Evolutionary conservation across 129 eudicot genomes (phyloP).

Genomic region (Silybum marianum): DNA sequence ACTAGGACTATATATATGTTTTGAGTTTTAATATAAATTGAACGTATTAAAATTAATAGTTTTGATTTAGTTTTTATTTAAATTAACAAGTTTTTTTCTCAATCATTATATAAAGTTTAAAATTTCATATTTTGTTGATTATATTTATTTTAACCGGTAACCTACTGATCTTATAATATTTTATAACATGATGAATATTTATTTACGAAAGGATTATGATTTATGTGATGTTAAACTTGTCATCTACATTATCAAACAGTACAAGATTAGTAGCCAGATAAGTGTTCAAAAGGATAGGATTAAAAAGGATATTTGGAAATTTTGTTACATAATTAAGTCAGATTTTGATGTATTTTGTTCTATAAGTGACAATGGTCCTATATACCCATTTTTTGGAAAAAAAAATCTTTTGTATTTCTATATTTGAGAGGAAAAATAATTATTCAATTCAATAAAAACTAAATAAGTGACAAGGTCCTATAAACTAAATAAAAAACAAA

Average conservation of each 20-base stretch:
- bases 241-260: too few species aligned
- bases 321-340: neutral
- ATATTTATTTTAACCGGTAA: neutral
- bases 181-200: too few species aligned
- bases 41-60: neutral
- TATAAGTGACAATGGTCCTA: too few species aligned
- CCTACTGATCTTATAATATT: neutral
- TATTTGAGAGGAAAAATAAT: too few species aligned
- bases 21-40: neutral
- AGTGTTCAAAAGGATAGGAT: neutral
- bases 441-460: too few species aligned
- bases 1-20: neutral
- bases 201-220: too few species aligned
- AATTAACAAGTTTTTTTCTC: neutral
- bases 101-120: neutral
- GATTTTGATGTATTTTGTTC: too few species aligned
- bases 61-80: neutral
- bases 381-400: too few species aligned
- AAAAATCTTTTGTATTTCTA: too few species aligned
- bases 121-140: neutral
- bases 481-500: too few species aligned
- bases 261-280: too few species aligned
- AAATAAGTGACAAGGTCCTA: too few species aligned
- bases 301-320: neutral
- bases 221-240: neutral